Conservation (phyloP, 768 basidiomycete genomes). For the Clitopilus hobsonii region DNA sequence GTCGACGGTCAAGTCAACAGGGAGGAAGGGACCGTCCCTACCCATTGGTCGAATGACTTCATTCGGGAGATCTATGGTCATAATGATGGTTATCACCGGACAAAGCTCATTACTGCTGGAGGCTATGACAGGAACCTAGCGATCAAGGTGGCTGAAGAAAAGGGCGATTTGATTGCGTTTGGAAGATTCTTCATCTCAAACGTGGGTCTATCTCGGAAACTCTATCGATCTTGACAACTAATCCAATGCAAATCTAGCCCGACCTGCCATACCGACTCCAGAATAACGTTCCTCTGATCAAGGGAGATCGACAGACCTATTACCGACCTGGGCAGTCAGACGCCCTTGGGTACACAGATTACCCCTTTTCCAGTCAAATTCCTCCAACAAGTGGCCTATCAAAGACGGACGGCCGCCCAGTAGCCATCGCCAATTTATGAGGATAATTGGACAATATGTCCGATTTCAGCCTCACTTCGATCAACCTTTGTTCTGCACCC, state of each 20-base stretch:
- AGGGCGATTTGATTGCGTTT: conserved; percentile 25
- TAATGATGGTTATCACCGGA: conserved; percentile 9
- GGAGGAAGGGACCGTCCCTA: conserved; percentile 2
- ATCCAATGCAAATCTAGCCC: too few relatives aligned
- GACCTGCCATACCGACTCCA: conserved; percentile 35
- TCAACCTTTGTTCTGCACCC: too few relatives aligned
- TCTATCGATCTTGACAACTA: too few relatives aligned
- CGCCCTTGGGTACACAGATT: conserved; percentile 26
- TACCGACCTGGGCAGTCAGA: conserved; percentile 25
- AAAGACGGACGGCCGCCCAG: not conserved
- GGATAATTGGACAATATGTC: too few relatives aligned
- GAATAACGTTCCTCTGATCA: conserved; percentile 27
- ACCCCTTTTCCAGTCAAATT: conserved; percentile 12
- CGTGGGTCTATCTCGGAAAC: too few relatives aligned
- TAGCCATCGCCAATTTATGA: too few relatives aligned
- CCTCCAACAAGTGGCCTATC: not conserved
- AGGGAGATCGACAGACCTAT: conserved; percentile 32
- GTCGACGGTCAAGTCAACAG: conserved; percentile 12
- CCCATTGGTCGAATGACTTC: conserved; percentile 34
- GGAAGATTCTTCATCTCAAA: conserved; percentile 27
- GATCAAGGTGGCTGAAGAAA: conserved; percentile 26
- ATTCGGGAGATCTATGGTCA: conserved; percentile 40
- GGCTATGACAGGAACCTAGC: conserved; percentile 38
- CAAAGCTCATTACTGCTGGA: conserved; percentile 36
- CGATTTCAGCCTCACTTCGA: too few relatives aligned